Evolutionary conservation across 169 alveolate genomes (phyloP), one percentile per base, ranked within the genome.

Genomic region (Babesia ovata): DNA sequence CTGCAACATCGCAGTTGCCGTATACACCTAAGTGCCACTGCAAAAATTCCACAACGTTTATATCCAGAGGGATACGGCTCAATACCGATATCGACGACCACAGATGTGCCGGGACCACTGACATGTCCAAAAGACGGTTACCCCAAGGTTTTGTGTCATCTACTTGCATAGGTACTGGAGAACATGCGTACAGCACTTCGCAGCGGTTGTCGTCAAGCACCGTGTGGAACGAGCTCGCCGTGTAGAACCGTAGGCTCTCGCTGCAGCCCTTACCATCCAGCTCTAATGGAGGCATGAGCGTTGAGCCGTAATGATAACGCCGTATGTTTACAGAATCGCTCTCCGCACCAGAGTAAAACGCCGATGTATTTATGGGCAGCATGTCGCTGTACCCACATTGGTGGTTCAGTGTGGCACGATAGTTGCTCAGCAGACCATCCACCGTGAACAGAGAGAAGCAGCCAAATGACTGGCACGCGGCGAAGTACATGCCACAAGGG

Each of bases 371-470:
- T 16, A 48, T 46, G n/a, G 83, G 54, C 19, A 61, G 42, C 76
- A 61, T 22, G 49, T 79, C 87, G 24, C 63, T 56, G 71, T 59
- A 67, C 12, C 81, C 73, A 29, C 74, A 59, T 49, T 79, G 87
- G 45, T 58, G 66, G 52, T 66, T 79, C 22, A 62, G 56, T 19
- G 87, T 79, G 13, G 36, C 17, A 9, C 63, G 49, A 54, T 70
- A 70, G 52, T 57, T 24, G 22, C 29, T 29, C 22, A 22, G 21
- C 22, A 54, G 48, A 3, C 39, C 58, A 21, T 79, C 73, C 33
- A 72, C 16, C 17, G 88, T 53, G 48, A 81, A 81, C 9, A 81
- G 60, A 10, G 88, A 81, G 50, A 81, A 81, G 42, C 84, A 81
- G 22, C 88, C 88, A 39, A 33, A 81, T 7, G 62, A 52, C 36